Conservation (phyloP, 1,284 basidiomycete species). For the Irpex lacteus region DNA sequence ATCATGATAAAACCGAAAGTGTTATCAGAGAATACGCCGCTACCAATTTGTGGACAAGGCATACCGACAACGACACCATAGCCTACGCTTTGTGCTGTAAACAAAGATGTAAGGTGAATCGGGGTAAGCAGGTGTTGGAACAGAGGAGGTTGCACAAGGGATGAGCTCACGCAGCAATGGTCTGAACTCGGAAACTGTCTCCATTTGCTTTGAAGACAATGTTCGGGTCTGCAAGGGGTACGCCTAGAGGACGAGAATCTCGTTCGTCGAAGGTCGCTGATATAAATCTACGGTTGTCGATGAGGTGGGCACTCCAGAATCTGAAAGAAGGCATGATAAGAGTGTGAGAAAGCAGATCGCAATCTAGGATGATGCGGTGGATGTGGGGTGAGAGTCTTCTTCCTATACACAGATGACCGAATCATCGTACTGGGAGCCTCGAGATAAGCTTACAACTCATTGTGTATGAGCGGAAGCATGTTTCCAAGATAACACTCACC, state of each 20-base stretch:
- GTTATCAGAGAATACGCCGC: neutral
- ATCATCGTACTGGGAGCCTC: neutral
- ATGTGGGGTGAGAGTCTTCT: neutral
- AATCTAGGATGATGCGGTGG: neutral
- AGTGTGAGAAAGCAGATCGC: neutral
- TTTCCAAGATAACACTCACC: neutral
- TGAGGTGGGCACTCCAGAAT: neutral
- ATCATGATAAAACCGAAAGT: neutral
- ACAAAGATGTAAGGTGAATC: neutral
- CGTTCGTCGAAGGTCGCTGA: neutral
- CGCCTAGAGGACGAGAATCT: neutral
- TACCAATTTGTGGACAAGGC: neutral
- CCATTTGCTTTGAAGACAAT: neutral
- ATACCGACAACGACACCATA: constrained; percentile 1
- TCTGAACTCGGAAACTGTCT: neutral
- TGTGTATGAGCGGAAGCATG: neutral
- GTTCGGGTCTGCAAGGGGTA: neutral
- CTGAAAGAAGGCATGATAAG: neutral
- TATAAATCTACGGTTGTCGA: neutral
- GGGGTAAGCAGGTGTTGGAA: too few relatives aligned
- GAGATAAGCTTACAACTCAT: neutral
- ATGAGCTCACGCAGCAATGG: neutral
- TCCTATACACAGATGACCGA: neutral
- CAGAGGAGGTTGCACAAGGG: neutral
- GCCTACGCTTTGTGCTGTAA: neutral